Evolutionary conservation across 1,139 yeast genomes (phyloP).

Genomic region (Yamadazyma atlantica): DNA sequence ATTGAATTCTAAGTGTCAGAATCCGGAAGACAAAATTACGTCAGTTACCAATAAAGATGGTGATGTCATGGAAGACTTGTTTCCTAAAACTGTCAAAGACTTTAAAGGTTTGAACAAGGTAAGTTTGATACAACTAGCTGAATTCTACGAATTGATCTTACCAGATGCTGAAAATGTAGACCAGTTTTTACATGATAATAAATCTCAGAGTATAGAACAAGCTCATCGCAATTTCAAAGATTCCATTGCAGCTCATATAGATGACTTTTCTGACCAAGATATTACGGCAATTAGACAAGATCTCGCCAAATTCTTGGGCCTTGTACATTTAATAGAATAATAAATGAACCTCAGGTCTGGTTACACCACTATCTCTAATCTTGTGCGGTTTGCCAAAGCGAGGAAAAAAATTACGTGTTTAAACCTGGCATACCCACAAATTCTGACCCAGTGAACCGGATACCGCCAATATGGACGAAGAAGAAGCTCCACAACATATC

Average conservation of each 20-base stretch:
- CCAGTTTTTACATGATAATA: constrained; percentile 45
- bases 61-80: constrained; percentile 54
- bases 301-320: constrained; percentile 68
- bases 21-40: constrained; percentile 18
- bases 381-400: background rate
- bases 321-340: constrained; percentile 18
- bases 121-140: constrained; percentile 52
- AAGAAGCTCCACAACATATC: constrained; percentile 23
- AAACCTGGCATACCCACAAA: background rate
- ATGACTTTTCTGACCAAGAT: constrained; percentile 26
- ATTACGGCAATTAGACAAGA: constrained; percentile 56
- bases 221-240: constrained; percentile 30
- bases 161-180: constrained; percentile 48
- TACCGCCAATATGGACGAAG: constrained; percentile 26
- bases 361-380: background rate
- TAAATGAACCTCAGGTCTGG: too few relatives aligned
- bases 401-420: background rate
- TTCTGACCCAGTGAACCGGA: background rate
- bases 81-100: constrained; percentile 61
- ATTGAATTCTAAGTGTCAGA: constrained; percentile 36
- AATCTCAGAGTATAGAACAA: constrained; percentile 27
- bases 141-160: constrained; percentile 68
- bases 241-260: constrained; percentile 41
- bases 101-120: constrained; percentile 48
- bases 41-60: constrained; percentile 68